These are phyloP conservation scores for Alternaria tenuissima DNA, from an alignment of 2,329 filamentous ascomycete genomes.

Conservation along the genomic window DNA sequence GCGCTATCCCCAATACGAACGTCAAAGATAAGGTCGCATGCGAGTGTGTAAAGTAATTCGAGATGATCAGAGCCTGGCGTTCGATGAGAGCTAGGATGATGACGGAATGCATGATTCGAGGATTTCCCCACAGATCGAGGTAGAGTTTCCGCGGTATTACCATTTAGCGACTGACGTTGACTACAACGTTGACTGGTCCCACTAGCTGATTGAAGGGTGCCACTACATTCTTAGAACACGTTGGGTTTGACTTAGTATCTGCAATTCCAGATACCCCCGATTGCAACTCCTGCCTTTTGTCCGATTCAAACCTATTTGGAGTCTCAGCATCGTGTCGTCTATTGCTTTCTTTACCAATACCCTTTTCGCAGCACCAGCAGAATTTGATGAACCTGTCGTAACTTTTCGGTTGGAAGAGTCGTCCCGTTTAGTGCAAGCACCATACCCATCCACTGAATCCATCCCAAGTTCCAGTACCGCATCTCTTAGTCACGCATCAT, in stretches of 20 bases:
- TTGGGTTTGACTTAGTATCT: neutral
- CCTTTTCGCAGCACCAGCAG: neutral
- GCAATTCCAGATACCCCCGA: neutral
- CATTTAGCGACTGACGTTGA: conserved; percentile 16
- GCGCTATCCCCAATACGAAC: conserved; percentile 35
- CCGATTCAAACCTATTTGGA: neutral
- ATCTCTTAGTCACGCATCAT: conserved; percentile 20
- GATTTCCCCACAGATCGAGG: conserved; percentile 34
- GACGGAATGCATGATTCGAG: conserved; percentile 26
- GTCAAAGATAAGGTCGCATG: conserved; percentile 49
- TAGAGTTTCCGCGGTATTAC: conserved; percentile 27
- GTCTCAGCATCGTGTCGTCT: neutral
- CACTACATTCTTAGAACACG: conserved; percentile 13
- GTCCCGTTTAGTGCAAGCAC: neutral
- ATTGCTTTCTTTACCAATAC: neutral
- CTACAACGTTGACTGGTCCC: conserved; percentile 13
- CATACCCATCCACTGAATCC: neutral
- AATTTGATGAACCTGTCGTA: neutral
- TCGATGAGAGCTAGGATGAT: conserved; percentile 19
- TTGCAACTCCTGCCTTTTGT: conserved; percentile 4
- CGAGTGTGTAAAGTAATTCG: conserved; percentile 20
- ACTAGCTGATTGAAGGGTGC: conserved; percentile 19
- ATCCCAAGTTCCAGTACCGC: neutral
- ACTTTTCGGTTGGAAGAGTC: neutral
- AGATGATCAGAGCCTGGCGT: conserved; percentile 8